Evolutionary conservation across 208 protist genomes (phyloP).

Genomic region (Crithidia fasciculata): DNA sequence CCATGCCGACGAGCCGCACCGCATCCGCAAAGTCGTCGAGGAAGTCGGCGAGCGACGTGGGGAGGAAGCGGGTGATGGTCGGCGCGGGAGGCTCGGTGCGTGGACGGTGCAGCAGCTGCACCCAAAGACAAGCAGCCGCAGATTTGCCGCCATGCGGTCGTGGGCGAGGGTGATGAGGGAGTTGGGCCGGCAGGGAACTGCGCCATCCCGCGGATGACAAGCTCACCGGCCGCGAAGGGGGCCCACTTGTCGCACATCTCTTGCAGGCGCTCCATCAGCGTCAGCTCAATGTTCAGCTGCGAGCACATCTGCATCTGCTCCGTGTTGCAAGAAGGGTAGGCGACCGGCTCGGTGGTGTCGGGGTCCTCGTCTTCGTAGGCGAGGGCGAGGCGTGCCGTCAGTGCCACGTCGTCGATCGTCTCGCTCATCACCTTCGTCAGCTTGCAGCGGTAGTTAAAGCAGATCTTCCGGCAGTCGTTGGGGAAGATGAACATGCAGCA

Average conservation of each 20-base stretch:
- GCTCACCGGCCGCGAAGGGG: conserved; percentile 29
- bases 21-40: conserved; percentile 34
- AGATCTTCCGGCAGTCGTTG: conserved; percentile 54
- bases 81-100: conserved; percentile 11
- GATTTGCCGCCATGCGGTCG: conserved; percentile 25
- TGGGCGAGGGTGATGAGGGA: conserved; percentile 17
- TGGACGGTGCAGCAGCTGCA: conserved; percentile 41
- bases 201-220: conserved; percentile 35
- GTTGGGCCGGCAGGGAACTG: conserved; percentile 30
- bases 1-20: conserved; percentile 25
- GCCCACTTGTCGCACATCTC: conserved; percentile 40
- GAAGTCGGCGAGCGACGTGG: conserved; percentile 23
- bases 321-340: conserved; percentile 12
- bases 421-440: conserved; percentile 37
- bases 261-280: conserved; percentile 19
- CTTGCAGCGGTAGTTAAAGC: conserved; percentile 41
- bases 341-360: conserved; percentile 1
- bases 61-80: conserved; percentile 13
- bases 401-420: conserved; percentile 32
- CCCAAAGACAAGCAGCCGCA: conserved; percentile 37
- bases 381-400: conserved; percentile 6
- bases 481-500: conserved; percentile 62
- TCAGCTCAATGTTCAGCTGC: conserved; percentile 35
- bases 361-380: not conserved
- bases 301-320: conserved; percentile 21